These are phyloP conservation scores for Exophiala dermatitidis DNA, from an alignment of 2,329 filamentous ascomycete species.

Conservation along the genomic window DNA sequence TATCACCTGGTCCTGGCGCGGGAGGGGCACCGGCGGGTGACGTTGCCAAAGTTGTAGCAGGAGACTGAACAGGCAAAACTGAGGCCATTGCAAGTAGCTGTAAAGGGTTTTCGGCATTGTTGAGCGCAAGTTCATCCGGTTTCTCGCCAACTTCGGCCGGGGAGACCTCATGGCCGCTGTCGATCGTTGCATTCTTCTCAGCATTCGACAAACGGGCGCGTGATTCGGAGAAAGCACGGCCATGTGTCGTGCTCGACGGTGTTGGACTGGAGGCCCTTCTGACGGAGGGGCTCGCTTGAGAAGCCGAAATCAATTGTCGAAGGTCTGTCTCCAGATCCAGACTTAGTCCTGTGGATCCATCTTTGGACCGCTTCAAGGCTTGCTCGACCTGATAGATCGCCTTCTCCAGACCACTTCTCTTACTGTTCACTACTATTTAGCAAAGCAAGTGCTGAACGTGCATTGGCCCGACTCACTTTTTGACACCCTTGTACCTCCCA, in stretches of 20 bases:
- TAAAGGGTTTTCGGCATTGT: constrained; percentile 68
- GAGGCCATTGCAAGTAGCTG: constrained; percentile 67
- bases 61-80: constrained; percentile 30
- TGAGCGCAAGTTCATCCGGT: constrained; percentile 53
- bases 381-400: constrained; percentile 68
- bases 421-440: constrained; percentile 43
- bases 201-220: neutral
- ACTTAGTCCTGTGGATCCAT: constrained; percentile 38
- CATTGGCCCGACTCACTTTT: constrained; percentile 52
- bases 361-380: constrained; percentile 52
- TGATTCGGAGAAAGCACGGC: constrained; percentile 11
- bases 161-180: constrained; percentile 24
- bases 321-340: constrained; percentile 42
- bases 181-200: constrained; percentile 27
- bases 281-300: constrained; percentile 35
- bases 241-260: neutral
- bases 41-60: constrained; percentile 43
- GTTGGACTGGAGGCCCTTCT: constrained; percentile 8
- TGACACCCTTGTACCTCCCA: constrained; percentile 67
- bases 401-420: constrained; percentile 66
- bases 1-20: constrained; percentile 20
- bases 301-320: constrained; percentile 46
- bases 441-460: neutral
- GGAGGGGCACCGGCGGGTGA: constrained; percentile 38
- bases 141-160: constrained; percentile 29